A percentile compares a stretch with the other conserved stretches of the same genome.
These are phyloP conservation scores for Aspergillus sp. DNA, from an alignment of 2,329 filamentous ascomycete genomes.

Conservation along the genomic window DNA sequence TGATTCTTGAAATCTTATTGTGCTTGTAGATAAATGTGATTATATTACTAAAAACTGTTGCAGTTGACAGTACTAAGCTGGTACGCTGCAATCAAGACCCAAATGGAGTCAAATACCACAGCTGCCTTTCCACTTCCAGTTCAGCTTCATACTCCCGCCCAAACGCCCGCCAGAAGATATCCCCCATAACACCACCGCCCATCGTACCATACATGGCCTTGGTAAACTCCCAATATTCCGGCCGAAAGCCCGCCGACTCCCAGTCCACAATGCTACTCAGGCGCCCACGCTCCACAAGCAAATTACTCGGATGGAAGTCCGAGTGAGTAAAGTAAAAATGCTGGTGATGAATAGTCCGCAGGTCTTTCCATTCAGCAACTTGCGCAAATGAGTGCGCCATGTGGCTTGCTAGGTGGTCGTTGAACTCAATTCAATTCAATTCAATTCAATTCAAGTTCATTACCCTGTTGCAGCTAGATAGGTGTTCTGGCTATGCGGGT, in stretches of 20 bases:
- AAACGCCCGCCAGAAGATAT: neutral
- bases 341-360: neutral
- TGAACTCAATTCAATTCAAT: too few species aligned
- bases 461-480: too few species aligned
- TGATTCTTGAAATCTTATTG: too few species aligned
- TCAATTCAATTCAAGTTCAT: too few species aligned
- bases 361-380: neutral
- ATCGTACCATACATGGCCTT: conserved; percentile 19
- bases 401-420: conserved; percentile 32
- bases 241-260: conserved; percentile 27
- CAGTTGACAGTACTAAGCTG: too few species aligned
- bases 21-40: too few species aligned
- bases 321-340: conserved; percentile 18
- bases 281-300: conserved; percentile 18
- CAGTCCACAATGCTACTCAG: conserved; percentile 29
- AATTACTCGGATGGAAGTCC: conserved; percentile 22
- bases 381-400: conserved; percentile 23
- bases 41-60: too few species aligned
- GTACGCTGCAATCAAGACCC: neutral
- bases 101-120: conserved; percentile 8
- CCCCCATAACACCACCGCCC: neutral
- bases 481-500: too few species aligned
- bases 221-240: conserved; percentile 30
- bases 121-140: neutral
- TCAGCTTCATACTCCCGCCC: neutral